Base-by-base conservation (phyloP, 129 eudicot species). In the Flaveria sonorensis region DNA sequence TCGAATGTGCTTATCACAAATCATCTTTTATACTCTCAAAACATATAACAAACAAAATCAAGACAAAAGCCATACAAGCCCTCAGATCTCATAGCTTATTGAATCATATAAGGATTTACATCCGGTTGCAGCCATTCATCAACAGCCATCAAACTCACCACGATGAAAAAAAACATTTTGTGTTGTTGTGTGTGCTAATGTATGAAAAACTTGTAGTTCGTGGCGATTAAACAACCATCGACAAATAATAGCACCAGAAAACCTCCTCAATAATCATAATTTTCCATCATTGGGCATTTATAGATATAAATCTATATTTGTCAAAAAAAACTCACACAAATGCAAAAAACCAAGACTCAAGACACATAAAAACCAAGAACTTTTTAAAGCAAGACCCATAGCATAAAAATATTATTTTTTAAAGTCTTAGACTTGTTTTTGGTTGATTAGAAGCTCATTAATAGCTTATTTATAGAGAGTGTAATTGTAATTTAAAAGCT, bases 11-110 rank as follows among this genome's bases (percentile, higher is more conserved):
- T 53, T 23, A 2, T 36, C 13, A 11, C 19, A 21, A 14, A 26
- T 36, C 1, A 2, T 5, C 24, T 19, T 21, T 10, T 0, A 64
- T 8, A 1, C 1, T 6, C 15, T 1, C 40, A 36, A 36, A 7
- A 36, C 40, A 24, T 26, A 24, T 3, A 19, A 32, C 23, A 64
- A 18, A 3, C 30, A 30, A 70, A 2, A 47, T 15, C 11, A 50
- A 50, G 36, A 9, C 4, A 20, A 57, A 57, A 4, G 14, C 16
- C 20, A 42, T 21, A 42, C 7, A 0, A 50, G 81, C 81, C 81
- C 81, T 77, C 81, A 77, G 68, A 77, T 77, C 81, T 77, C 81
- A 77, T 77, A 77, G 81, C 81, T 73, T 74, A 77, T 12, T 52
- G 64, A 74, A 77, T 77, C 81, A 77, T 67, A 23, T 32, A 66